Conservation (phyloP, 495 filamentous ascomycete species). For the Corynascus novoguineensis region DNA sequence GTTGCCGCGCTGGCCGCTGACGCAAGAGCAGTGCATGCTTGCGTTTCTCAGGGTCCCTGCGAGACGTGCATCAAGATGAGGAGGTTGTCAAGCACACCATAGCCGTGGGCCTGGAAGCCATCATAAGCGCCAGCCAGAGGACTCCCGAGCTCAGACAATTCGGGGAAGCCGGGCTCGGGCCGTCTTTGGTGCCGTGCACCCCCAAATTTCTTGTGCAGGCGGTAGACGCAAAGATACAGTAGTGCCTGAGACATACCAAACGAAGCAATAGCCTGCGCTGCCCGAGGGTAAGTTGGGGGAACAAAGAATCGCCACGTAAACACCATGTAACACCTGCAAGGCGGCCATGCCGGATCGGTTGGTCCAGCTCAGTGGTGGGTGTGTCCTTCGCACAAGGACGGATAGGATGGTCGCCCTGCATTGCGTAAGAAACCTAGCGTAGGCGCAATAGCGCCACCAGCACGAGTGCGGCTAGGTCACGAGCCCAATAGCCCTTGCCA, state of each 20-base stretch:
- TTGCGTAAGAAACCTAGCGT: conserved; percentile 25
- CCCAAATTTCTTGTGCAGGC: conserved; percentile 1
- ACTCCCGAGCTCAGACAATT: not conserved
- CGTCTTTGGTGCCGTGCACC: conserved; percentile 10
- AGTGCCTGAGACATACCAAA: conserved; percentile 10
- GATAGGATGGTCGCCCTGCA: conserved; percentile 12
- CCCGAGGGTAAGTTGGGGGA: conserved; percentile 19
- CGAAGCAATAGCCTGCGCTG: conserved; percentile 10
- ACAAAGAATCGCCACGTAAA: conserved; percentile 23
- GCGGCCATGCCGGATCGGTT: conserved; percentile 4
- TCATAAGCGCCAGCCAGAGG: conserved; percentile 11
- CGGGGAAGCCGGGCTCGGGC: conserved; percentile 5
- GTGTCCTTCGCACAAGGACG: not conserved
- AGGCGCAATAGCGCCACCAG: conserved; percentile 26
- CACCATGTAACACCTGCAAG: conserved; percentile 16
- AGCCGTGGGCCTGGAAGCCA: conserved; percentile 2
- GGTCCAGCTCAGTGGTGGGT: not conserved
- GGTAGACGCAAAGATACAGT: not conserved
- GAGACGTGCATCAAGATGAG: conserved; percentile 2
- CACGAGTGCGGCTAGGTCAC: conserved; percentile 11
- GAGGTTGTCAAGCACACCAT: conserved; percentile 12
- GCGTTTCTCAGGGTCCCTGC: conserved; percentile 3
- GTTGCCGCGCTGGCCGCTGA: conserved; percentile 9
- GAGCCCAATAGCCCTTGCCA: conserved; percentile 10
- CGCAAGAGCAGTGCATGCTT: conserved; percentile 14